Percentiles rank a stretch among this genome's conserved stretches.
phyloP scores from a whole-genome alignment of 2,329 filamentous ascomycete genomes.

The Stylonectria norvegica region DNA sequence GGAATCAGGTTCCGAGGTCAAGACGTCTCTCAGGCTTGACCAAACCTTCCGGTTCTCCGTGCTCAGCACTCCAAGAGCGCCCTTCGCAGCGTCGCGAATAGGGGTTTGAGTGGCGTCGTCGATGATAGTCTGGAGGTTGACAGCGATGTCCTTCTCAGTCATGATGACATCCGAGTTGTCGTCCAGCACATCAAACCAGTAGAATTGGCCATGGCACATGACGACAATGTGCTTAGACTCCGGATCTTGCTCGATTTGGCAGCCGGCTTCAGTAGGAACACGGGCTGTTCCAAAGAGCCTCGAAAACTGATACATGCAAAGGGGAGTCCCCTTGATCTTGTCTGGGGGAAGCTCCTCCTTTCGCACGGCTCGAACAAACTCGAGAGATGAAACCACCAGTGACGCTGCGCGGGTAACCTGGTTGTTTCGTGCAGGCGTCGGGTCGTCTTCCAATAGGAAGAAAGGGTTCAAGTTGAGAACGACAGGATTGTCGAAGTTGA shows the following conservation, averaged over 20 bases:
- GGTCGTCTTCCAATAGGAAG: conserved; percentile 95
- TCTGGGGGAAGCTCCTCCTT: conserved; percentile 92
- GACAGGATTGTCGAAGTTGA: conserved; percentile 97
- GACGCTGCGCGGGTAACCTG: conserved; percentile 94
- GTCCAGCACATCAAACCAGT: conserved; percentile 98
- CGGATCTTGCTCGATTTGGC: conserved; percentile 91
- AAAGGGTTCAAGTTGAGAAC: conserved; percentile 97
- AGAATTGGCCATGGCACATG: conserved; percentile 91
- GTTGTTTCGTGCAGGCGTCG: conserved; percentile 92
- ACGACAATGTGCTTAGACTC: conserved; percentile 92
- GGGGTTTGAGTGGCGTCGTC: conserved; percentile 87
- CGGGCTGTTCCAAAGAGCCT: conserved; percentile 91
- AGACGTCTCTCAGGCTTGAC: conserved; percentile 84
- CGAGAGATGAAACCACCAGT: conserved; percentile 81
- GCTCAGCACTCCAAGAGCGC: conserved; percentile 86
- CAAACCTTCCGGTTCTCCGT: conserved; percentile 96
- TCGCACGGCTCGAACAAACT: conserved; percentile 88
- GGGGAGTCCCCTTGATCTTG: conserved; percentile 73
- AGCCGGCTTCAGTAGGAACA: conserved; percentile 90
- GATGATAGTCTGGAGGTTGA: conserved; percentile 89
- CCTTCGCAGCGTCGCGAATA: conserved; percentile 92
- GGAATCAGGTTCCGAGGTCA: conserved; percentile 80
- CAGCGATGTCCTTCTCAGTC: conserved; percentile 87
- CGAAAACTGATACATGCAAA: conserved; percentile 99
- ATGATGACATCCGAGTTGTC: conserved; percentile 94